Base-by-base conservation (phyloP, 2,329 filamentous ascomycete genomes). In the Talaromyces sp. region DNA sequence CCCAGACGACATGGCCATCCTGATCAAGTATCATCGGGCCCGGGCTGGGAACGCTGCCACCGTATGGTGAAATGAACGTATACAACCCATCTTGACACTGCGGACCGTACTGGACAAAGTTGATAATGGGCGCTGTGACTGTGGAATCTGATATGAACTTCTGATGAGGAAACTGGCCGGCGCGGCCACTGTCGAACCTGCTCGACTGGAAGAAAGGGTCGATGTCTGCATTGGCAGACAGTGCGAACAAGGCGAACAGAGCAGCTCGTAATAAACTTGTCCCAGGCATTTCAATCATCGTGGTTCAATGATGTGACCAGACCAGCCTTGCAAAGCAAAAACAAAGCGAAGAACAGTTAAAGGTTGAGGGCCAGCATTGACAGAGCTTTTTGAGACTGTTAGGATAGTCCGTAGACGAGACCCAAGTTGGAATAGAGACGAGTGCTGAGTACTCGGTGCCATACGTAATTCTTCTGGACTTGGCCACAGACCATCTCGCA, bases 21-120 rank as follows among this genome's bases (percentile, higher is more conserved):
- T 51, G 43, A 29, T 60, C 58, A 5, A 60, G 54, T n/a, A 56
- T 60, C 53, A 60, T 57, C 6, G 58, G 58, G 17, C 58, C 58
- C 5, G 52, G 35, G 21, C 27, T 19, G 19, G 38, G 24, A n/a
- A 60, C 58, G 24, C 24, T 19, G 35, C 26, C 31, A 3, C 58
- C 58, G 8, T 54, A 54, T 24, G 53, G 53, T n/a, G 53, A 27
- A 21, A 60, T 52, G 10, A 60, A 52, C 3, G 48, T 57, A 19
- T 60, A 31, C 51, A 54, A n/a, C 1, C 51, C 57, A 55, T 59
- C 57, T 27, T n/a, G 41, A 56, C 14, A 43, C 21, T 17, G 32
- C n/a, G 38, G 50, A 2, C 50, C 56, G 10, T 58, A 58, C n/a
- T 24, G 32, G 17, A 54, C 43, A 19, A 54, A 58, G n/a, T 58